These are phyloP conservation scores for Boletus subparvulus DNA, from an alignment of 768 basidiomycete species.

Conservation along the genomic window DNA sequence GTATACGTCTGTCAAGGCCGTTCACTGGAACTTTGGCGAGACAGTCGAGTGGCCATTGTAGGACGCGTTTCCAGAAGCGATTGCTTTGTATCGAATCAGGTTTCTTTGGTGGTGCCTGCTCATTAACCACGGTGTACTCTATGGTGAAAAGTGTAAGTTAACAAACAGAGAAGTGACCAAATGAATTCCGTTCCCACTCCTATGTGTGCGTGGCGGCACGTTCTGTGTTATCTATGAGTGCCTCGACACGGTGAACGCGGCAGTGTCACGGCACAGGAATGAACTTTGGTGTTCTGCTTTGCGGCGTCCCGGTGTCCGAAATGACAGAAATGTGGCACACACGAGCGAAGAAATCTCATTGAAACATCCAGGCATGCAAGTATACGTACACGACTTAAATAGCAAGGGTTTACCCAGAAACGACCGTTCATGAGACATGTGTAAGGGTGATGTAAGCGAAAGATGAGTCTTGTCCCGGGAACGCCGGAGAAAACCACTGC, in stretches of 20 bases:
- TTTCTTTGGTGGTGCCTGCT: background rate
- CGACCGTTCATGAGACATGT: background rate
- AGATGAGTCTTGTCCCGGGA: background rate
- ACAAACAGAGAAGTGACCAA: conserved; percentile 1
- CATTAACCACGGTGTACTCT: conserved; percentile 6
- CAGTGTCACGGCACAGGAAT: conserved; percentile 14
- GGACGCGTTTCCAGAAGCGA: background rate
- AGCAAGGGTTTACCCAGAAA: conserved; percentile 1
- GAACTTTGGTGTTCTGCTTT: background rate
- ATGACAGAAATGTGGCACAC: conserved; percentile 26
- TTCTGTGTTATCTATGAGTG: background rate
- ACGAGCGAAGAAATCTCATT: conserved; percentile 19
- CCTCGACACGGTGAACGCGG: conserved; percentile 1
- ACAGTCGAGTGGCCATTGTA: conserved; percentile 76
- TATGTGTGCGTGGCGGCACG: conserved; percentile 1
- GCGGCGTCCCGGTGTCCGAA: conserved; percentile 9
- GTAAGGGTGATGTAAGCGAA: conserved; percentile 6
- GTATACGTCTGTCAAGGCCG: conserved; percentile 78
- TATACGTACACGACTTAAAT: background rate
- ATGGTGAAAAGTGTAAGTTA: conserved; percentile 20
- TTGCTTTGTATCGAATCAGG: background rate
- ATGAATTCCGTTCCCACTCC: conserved; percentile 12
- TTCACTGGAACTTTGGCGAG: conserved; percentile 89
- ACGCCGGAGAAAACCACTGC: background rate
- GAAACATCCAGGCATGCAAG: conserved; percentile 2